Evolutionary conservation across 352 stramenopile genomes (phyloP).

Genomic region (Pythium graminicola): DNA sequence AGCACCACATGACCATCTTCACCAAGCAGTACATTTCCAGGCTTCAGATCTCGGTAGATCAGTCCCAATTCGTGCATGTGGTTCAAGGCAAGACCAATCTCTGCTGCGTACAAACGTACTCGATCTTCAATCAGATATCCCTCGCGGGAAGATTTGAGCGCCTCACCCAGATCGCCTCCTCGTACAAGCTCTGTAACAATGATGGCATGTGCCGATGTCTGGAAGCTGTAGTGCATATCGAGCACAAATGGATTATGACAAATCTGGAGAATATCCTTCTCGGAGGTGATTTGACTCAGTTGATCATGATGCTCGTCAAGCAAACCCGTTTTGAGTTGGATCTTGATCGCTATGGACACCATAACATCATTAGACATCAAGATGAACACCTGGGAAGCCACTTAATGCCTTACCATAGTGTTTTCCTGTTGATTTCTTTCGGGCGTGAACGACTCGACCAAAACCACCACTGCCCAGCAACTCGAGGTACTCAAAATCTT

Average conservation of each 20-base stretch:
- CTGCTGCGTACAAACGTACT: conserved; percentile 72
- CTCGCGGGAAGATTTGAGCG: conserved; percentile 60
- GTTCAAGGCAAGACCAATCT: conserved; percentile 80
- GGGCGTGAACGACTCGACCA: conserved; percentile 83
- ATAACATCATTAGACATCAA: background rate
- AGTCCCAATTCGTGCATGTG: conserved; percentile 86
- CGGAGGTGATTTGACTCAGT: conserved; percentile 80
- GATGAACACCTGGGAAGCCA: background rate
- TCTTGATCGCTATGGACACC: conserved; percentile 72
- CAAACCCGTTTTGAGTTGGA: conserved; percentile 86
- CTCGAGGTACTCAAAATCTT: conserved; percentile 82
- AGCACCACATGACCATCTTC: conserved; percentile 88
- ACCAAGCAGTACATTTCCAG: conserved; percentile 83
- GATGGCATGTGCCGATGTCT: conserved; percentile 78
- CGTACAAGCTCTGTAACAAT: conserved; percentile 86
- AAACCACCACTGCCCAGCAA: conserved; percentile 88
- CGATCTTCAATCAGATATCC: conserved; percentile 71
- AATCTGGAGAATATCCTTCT: conserved; percentile 84
- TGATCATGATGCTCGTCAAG: conserved; percentile 83
- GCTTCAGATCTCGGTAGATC: conserved; percentile 87
- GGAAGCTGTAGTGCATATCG: conserved; percentile 89
- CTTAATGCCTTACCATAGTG: conserved; percentile 61
- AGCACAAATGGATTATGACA: conserved; percentile 87
- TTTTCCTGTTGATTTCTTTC: conserved; percentile 86
- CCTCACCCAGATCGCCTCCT: conserved; percentile 69